These are phyloP conservation scores for Trichosporon sp. DNA, from an alignment of 1,284 basidiomycete species.

Conservation along the genomic window DNA sequence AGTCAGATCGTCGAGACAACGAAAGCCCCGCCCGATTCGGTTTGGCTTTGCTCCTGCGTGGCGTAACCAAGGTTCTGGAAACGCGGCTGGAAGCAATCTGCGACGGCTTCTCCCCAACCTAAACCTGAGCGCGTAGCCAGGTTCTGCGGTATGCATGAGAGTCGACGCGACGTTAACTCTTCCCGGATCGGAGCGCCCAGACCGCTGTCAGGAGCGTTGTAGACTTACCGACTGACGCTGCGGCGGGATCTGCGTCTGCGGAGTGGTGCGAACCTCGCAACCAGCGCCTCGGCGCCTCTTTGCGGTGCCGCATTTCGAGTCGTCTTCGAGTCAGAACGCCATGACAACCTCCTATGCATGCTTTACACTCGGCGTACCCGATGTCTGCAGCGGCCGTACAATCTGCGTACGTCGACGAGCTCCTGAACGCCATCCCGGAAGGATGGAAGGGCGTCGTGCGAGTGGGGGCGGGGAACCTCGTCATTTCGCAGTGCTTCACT, in stretches of 20 bases:
- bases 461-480: constrained; percentile 9
- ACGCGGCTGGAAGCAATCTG: neutral
- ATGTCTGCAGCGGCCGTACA: neutral
- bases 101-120: constrained; percentile 7
- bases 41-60: neutral
- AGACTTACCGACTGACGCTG: neutral
- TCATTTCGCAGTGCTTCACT: neutral
- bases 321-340: constrained; percentile 9
- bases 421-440: constrained; percentile 14
- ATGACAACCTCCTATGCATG: constrained; percentile 1
- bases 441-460: neutral
- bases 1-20: constrained; percentile 9
- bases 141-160: neutral
- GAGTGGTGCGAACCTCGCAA: constrained; percentile 12
- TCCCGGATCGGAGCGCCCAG: constrained; percentile 7
- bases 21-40: neutral
- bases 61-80: constrained; percentile 2
- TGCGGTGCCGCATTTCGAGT: neutral
- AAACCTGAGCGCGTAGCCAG: neutral
- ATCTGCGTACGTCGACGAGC: neutral
- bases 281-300: neutral
- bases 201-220: neutral
- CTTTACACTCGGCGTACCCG: neutral
- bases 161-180: neutral
- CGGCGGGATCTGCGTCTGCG: neutral